Evolutionary conservation across 78 protist genomes (phyloP), one percentile per base, ranked within the genome.

Genomic region (Polysphondylium violaceum): DNA sequence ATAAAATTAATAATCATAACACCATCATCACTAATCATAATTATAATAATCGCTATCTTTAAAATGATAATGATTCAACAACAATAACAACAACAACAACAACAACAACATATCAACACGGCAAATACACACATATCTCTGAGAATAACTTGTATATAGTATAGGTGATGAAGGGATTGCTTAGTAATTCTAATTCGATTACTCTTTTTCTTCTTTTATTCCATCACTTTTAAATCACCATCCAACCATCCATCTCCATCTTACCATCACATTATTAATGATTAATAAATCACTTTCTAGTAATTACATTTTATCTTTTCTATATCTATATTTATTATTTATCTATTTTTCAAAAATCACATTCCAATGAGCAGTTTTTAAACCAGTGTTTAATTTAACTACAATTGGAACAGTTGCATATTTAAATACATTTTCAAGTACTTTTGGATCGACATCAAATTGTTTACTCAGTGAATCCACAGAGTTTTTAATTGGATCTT

Each of bases 351-450:
- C 73, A 55, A 43, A 76, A 27, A 43, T 43, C 14, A 76, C 86
- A 76, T 60, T 58, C 86, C 86, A 76, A 60, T 76, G 86, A 60
- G 51, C 86, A 21, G 74, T 29, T 76, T 76, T 76, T 6, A 60
- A n/a, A 76, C 73, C 73, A 19, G 86, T 76, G 31, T 76, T 76
- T 31, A 41, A 76, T 76, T 23, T 76, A 31, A 76, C 86, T 19
- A 76, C 53, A 35, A 76, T 60, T 31, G 86, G 86, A 12, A 60
- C 25, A 1, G 74, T 60, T 11, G 19, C 17, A 23, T 76, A 76
- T 61, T 60, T 58, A 40, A 76, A 76, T 43, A 76, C 4, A 44
- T 76, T 58, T 60, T 40, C 47, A 8, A 63, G 17, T 25, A 51
- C 17, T 19, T 60, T 16, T 23, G 16, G 43, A 44, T 43, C 21